These are phyloP conservation scores for Xylariaceae sp. DNA, from an alignment of 2,329 filamentous ascomycete species.

Conservation along the genomic window DNA sequence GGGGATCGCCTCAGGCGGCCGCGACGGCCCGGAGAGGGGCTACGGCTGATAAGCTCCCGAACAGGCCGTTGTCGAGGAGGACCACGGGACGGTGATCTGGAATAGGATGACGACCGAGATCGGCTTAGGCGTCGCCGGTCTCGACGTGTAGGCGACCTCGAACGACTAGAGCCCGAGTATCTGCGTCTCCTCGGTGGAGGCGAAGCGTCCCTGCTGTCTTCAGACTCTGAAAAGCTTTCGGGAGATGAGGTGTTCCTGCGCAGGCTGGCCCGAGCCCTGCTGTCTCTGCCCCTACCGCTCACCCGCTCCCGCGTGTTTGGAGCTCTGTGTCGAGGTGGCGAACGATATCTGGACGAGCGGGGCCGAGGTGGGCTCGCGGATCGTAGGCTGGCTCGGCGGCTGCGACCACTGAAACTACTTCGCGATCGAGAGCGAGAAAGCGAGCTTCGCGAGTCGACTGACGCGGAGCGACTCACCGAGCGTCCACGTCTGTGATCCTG, in stretches of 20 bases:
- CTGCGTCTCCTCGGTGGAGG: constrained; percentile 43
- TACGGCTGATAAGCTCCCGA: constrained; percentile 28
- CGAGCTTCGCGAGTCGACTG: constrained; percentile 28
- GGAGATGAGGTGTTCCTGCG: constrained; percentile 23
- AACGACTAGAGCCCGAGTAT: constrained; percentile 42
- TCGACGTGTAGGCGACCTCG: constrained; percentile 30
- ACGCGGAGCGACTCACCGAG: constrained; percentile 31
- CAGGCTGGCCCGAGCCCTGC: constrained; percentile 16
- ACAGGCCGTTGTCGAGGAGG: constrained; percentile 26
- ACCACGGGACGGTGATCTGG: constrained; percentile 30
- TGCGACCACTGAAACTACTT: constrained; percentile 15
- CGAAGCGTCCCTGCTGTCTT: constrained; percentile 26
- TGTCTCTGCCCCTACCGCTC: constrained; percentile 16
- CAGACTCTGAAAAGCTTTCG: constrained; percentile 17
- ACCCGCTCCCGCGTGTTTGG: constrained; percentile 24
- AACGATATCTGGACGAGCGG: constrained; percentile 15
- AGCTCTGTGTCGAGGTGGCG: constrained; percentile 19
- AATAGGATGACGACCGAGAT: constrained; percentile 29
- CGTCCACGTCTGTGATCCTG: constrained; percentile 35
- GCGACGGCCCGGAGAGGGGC: constrained; percentile 26
- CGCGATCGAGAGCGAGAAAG: constrained; percentile 22
- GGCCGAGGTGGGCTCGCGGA: constrained; percentile 20
- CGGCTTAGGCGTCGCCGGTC: constrained; percentile 32
- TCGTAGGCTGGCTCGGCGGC: constrained; percentile 18
- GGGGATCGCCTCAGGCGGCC: constrained; percentile 28